Evolutionary conservation across 495 filamentous ascomycete genomes (phyloP).

Genomic region (Haplographium delicatum): DNA sequence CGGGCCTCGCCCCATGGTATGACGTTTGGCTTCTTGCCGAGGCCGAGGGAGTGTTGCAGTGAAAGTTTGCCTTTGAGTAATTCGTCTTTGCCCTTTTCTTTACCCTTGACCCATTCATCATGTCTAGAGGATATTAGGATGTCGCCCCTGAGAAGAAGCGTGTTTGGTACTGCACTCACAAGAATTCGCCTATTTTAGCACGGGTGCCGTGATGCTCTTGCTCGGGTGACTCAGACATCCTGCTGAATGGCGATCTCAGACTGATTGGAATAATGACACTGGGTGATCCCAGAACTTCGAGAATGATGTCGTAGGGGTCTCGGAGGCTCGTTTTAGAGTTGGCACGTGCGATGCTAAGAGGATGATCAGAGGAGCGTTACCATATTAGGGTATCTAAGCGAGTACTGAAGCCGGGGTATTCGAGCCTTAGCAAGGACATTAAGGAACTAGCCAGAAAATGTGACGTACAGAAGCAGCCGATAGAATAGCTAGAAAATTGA

Average conservation of each 20-base stretch:
- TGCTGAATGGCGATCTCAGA: background rate
- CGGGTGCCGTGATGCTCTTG: constrained; percentile 5
- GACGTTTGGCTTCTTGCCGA: constrained; percentile 38
- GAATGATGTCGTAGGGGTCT: too few species aligned
- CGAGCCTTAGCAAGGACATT: too few species aligned
- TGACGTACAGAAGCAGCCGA: too few species aligned
- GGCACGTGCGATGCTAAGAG: too few species aligned
- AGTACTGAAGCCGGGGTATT: too few species aligned
- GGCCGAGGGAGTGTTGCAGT: constrained; percentile 35
- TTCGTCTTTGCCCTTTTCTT: constrained; percentile 15
- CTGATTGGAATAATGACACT: too few species aligned
- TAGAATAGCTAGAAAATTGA: too few species aligned
- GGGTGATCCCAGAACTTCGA: too few species aligned
- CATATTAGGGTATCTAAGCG: too few species aligned
- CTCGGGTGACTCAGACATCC: constrained; percentile 2
- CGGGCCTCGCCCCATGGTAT: constrained; percentile 31
- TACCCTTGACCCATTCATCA: constrained; percentile 13
- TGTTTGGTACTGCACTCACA: constrained; percentile 10
- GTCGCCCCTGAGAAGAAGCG: background rate
- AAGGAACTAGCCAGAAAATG: too few species aligned
- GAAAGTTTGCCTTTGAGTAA: constrained; percentile 33
- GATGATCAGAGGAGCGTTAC: too few species aligned
- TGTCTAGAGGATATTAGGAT: constrained; percentile 2
- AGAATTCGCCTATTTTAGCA: background rate
- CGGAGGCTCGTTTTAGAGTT: too few species aligned